Percentiles rank a stretch among this genome's conserved stretches.
Evolutionary conservation across 306 rosid genomes (phyloP).

Genomic region (Mimosa bimucronata): DNA sequence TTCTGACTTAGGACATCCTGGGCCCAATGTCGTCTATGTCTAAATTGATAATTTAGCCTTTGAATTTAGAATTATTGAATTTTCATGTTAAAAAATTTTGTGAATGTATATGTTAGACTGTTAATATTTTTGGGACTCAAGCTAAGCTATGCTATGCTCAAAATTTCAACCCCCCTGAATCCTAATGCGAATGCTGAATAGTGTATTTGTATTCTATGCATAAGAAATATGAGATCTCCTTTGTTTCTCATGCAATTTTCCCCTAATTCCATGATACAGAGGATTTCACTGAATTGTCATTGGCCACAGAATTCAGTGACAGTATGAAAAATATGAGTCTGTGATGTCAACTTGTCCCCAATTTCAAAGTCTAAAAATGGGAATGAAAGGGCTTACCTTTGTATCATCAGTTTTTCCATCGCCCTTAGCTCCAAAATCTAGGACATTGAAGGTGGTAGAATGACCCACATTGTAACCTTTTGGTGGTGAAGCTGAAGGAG

Average conservation of each 20-base stretch:
- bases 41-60: neutral
- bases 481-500: slow-evolving; percentile 56
- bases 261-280: slow-evolving; percentile 8
- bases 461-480: slow-evolving; percentile 44
- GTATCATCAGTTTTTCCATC: slow-evolving; percentile 85
- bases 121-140: neutral
- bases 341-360: slow-evolving; percentile 16
- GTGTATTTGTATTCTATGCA: no score
- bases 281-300: slow-evolving; percentile 30
- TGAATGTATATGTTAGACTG: neutral
- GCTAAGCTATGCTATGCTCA: neutral
- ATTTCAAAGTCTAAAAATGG: slow-evolving; percentile 11
- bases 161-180: slow-evolving; percentile 13
- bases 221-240: slow-evolving; percentile 32
- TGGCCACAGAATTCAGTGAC: slow-evolving; percentile 17
- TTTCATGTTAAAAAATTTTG: neutral
- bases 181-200: neutral
- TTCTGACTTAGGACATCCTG: neutral
- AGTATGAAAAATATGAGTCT: slow-evolving; percentile 24
- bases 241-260: neutral
- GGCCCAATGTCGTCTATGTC: neutral
- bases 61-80: neutral
- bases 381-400: slow-evolving; percentile 54
- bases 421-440: slow-evolving; percentile 91
- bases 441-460: slow-evolving; percentile 61